Evolutionary conservation across 2,329 filamentous ascomycete species (phyloP), one percentile per base, ranked within the genome.

Genomic region (Aureobasidium sp.): DNA sequence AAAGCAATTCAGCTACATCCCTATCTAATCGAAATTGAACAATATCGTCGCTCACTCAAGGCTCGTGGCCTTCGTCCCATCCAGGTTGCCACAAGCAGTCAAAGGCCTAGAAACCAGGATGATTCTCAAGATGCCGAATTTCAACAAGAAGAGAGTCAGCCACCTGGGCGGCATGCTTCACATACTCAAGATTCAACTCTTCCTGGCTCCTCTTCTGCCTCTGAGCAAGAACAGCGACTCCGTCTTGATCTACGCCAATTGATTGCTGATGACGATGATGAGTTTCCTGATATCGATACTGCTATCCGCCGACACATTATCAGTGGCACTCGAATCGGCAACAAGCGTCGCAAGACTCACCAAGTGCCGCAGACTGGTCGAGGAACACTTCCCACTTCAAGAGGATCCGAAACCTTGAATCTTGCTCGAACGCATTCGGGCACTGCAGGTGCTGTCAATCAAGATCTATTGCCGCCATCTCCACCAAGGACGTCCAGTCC

Each of bases 1-100:
- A 74, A 73, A 41, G 70, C 73, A 12, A 74, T 74, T 41, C 74
- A 77, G 57, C 58, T 77, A 24, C 71, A 76, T 62, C 74, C 74
- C 2, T 77, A 75, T 56, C 59, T 70, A 19, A 58, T 74, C 19
- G 74, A 76, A 44, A 66, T 66, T 17, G 69, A 72, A 45, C 61
- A 66, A 30, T 75, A 76, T 57, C 66, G 70, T 21, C 66, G 66
- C 55, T 68, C 70, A 44, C 69, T 70, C 25, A 67, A 68, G 57
- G 68, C 69, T 38, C 63, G 70, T 52, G 74, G 74, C 2, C 58
- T 75, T 11, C 68, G 65, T 48, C 74, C 74, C 3, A 66, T 76
- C 12, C 63, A 64, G 7, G 56, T 71, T 34, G 61, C 62, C 34
- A 42, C 44, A 11, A 37, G 24, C 11, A 38, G 42, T 14, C 51